Percentiles rank a stretch among this genome's conserved stretches.
These are phyloP conservation scores for Uncinocarpus reesii DNA, from an alignment of 2,329 filamentous ascomycete genomes.

Conservation along the genomic window DNA sequence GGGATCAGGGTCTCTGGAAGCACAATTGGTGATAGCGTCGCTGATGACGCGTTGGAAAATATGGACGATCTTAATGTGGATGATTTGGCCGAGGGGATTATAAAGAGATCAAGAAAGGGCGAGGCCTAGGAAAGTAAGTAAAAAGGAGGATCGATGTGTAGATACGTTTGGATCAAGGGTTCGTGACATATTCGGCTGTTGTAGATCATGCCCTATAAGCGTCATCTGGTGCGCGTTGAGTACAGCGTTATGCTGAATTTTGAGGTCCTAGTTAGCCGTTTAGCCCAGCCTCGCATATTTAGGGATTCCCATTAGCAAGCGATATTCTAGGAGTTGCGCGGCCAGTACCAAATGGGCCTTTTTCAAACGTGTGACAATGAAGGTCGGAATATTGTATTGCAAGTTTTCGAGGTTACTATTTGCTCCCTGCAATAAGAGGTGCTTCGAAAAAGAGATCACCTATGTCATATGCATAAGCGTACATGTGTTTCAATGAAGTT, in stretches of 20 bases:
- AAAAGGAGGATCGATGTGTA: slow-evolving; percentile 4
- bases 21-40: slow-evolving; percentile 35
- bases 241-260: too few species aligned
- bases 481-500: slow-evolving; percentile 13
- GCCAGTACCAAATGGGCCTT: neutral
- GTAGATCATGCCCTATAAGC: too few species aligned
- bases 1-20: slow-evolving; percentile 37
- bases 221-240: too few species aligned
- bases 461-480: slow-evolving; percentile 16
- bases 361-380: neutral
- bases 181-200: neutral
- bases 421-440: slow-evolving; percentile 9
- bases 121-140: neutral
- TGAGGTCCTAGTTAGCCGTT: too few species aligned
- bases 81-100: slow-evolving; percentile 24
- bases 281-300: too few species aligned
- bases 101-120: slow-evolving; percentile 25
- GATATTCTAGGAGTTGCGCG: neutral
- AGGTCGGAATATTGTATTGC: slow-evolving; percentile 14
- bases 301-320: too few species aligned
- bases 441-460: slow-evolving; percentile 11
- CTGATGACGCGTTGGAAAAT: slow-evolving; percentile 42
- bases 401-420: slow-evolving; percentile 14
- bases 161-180: too few species aligned
- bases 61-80: slow-evolving; percentile 28